Evolutionary conservation across 1,139 yeast genomes (phyloP), one percentile per base, ranked within the genome.

Genomic region (Protomyces gravidus): DNA sequence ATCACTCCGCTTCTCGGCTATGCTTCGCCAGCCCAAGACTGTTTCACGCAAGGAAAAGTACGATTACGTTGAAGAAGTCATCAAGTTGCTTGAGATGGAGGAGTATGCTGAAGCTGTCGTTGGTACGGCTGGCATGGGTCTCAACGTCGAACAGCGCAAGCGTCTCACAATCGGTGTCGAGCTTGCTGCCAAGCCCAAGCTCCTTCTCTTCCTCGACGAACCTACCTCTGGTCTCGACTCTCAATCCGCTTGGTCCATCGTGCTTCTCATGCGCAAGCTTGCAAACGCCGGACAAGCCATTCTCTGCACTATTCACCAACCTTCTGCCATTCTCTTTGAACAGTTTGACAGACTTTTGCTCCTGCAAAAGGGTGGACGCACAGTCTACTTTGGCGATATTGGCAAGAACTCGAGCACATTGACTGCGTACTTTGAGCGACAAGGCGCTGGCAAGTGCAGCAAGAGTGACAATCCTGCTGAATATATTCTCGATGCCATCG

Each of bases 201-300:
- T 89, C 62, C 74, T 89, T 63, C 75, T 88, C 61, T 89, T 89
- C 73, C 78, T 89, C 68, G 96, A 89, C 74, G 96, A 89, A 71
- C 96, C 96, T 7, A 89, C 96, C 19, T 87, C 96, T 3, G 96
- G 96, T 68, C 77, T 89, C 65, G 96, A 89, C 70, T 87, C 96
- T 21, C 95, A 88, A 73, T 85, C 95, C 61, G 94, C 96, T 6
- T 86, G 94, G 94, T 82, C 92, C 21, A 82, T 86, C 67, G 83
- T 88, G 69, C 82, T 83, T 68, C 76, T 86, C 71, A 80, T 86
- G 80, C 79, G 86, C 72, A 83, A 82, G 70, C 77, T 86, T 59
- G 86, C 94, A 15, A 76, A 80, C 68, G 82, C 84, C 65, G 94
- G 94, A 30, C 94, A 86, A 71, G 90, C 94, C 47, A 83, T 86